Conservation (phyloP, 106 monocot genomes). For the Dioscorea dumetorum region DNA sequence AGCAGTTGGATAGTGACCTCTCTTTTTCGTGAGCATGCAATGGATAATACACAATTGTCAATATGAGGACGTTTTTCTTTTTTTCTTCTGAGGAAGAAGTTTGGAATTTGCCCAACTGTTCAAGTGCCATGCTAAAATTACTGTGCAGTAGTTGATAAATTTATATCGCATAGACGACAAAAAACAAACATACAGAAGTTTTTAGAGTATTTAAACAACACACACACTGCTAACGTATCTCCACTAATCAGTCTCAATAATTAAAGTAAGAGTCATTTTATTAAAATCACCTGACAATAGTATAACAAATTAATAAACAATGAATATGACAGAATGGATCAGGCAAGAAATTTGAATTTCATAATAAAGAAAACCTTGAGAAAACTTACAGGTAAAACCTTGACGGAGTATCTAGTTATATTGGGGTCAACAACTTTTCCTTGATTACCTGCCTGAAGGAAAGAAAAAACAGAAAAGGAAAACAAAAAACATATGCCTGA, state of each 20-base stretch:
- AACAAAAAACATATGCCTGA: background rate
- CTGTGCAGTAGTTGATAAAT: too few species aligned
- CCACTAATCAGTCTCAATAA: background rate
- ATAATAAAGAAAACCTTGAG: background rate
- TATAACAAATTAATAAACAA: background rate
- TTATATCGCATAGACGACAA: too few species aligned
- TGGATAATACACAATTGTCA: too few species aligned
- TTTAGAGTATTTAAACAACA: background rate
- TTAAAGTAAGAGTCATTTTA: background rate
- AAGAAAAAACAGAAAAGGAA: background rate
- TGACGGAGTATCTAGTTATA: constrained; percentile 85
- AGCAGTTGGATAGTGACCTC: too few species aligned
- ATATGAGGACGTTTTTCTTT: too few species aligned
- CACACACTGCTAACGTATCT: background rate
- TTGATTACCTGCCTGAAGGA: constrained; percentile 44
- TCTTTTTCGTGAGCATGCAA: too few species aligned
- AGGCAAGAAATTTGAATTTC: background rate
- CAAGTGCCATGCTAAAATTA: too few species aligned
- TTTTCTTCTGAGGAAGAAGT: too few species aligned
- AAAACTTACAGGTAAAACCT: constrained; percentile 84
- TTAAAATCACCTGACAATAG: background rate
- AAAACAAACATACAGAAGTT: background rate
- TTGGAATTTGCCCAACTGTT: too few species aligned
- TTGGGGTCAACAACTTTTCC: constrained; percentile 59
- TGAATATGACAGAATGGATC: background rate